These are phyloP conservation scores for Yamadazyma sp. DNA, from an alignment of 1,139 yeast species.

Conservation along the genomic window DNA sequence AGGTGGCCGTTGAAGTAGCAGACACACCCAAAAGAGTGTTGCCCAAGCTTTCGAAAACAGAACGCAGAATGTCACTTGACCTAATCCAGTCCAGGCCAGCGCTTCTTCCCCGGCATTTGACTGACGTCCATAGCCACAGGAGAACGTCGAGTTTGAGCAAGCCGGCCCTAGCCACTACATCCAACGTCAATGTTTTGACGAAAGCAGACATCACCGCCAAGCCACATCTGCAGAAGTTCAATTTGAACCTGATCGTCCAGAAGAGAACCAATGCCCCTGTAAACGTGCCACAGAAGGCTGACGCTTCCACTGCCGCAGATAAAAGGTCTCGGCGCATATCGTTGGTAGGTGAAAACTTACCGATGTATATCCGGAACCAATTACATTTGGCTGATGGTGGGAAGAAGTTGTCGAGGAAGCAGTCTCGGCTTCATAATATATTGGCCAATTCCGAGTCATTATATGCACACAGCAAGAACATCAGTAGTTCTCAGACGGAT, in stretches of 20 bases:
- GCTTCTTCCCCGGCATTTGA: slow-evolving; percentile 2
- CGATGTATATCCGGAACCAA: slow-evolving; percentile 38
- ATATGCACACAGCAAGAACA: slow-evolving; percentile 28
- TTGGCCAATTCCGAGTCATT: slow-evolving; percentile 40
- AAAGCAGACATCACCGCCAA: slow-evolving; percentile 20
- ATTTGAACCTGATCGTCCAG: slow-evolving; percentile 13
- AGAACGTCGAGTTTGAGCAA: slow-evolving; percentile 23
- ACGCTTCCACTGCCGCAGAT: neutral
- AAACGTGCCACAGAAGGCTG: too few relatives aligned
- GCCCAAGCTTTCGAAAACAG: slow-evolving; percentile 24
- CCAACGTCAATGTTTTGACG: slow-evolving; percentile 37
- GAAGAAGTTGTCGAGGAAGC: slow-evolving; percentile 13
- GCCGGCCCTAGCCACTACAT: slow-evolving; percentile 33
- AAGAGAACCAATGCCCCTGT: neutral
- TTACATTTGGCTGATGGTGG: slow-evolving; percentile 12
- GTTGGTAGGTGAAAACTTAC: slow-evolving; percentile 41
- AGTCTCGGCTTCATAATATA: slow-evolving; percentile 34
- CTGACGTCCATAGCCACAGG: slow-evolving; percentile 3
- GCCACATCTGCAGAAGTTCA: slow-evolving; percentile 9
- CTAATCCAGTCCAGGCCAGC: slow-evolving; percentile 24
- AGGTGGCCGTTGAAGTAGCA: neutral
- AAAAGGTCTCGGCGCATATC: slow-evolving; percentile 27
- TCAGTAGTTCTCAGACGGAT: slow-evolving; percentile 14
- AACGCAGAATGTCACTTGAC: slow-evolving; percentile 34
- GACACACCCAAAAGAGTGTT: slow-evolving; percentile 10